Evolutionary conservation across 1,284 basidiomycete genomes (phyloP).

Genomic region (Coriolopsis trogii): DNA sequence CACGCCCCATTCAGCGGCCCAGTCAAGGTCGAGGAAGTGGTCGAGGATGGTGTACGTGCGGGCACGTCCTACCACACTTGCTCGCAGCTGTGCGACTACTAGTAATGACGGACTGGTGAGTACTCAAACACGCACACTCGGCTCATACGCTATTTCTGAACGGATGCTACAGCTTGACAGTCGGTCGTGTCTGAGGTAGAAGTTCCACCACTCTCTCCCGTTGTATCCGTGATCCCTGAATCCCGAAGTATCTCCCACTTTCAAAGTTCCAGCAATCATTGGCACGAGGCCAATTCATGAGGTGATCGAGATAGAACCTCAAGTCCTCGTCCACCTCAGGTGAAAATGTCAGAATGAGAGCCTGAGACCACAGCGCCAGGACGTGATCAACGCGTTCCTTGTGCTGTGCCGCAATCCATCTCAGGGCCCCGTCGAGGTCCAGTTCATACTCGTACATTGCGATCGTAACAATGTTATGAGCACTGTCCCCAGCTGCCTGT

Average conservation of each 20-base stretch:
- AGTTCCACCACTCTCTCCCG: constrained; percentile 13
- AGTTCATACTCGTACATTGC: constrained; percentile 31
- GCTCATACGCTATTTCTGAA: no score
- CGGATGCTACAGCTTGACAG: no score
- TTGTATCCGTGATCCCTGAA: constrained; percentile 22
- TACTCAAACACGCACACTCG: no score
- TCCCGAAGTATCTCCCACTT: constrained; percentile 35
- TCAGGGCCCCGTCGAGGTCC: constrained; percentile 24
- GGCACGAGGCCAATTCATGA: constrained; percentile 32
- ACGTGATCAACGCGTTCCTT: constrained; percentile 15
- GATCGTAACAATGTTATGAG: constrained; percentile 39
- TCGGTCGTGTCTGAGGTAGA: no score
- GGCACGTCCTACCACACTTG: no score
- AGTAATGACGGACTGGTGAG: no score
- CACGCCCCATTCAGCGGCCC: no score
- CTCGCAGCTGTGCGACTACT: no score
- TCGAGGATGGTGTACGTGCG: no score
- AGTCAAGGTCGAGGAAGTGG: no score
- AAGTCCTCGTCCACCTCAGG: constrained; percentile 3
- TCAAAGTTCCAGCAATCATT: constrained; percentile 37
- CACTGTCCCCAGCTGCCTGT: constrained; percentile 35
- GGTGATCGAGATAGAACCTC: constrained; percentile 28
- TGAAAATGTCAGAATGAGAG: constrained; percentile 18
- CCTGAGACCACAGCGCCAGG: constrained; percentile 8
- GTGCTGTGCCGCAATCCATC: constrained; percentile 23